phyloP scores from a whole-genome alignment of 148 eudicot genomes.

The Spergularia bocconei region DNA sequence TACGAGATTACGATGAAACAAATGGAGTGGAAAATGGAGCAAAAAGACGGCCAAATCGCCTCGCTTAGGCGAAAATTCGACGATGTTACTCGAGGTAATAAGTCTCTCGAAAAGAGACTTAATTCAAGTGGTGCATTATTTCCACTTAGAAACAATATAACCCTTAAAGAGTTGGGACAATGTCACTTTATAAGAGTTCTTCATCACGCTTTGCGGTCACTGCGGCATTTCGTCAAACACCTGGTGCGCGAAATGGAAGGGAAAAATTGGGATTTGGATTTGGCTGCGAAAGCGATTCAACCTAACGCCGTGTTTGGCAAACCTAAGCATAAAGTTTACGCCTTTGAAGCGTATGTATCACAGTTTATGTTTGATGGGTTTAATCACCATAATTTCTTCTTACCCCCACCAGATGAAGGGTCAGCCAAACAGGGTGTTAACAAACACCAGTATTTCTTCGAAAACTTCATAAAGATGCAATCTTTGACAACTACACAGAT shows the following conservation, averaged over 20 bases:
- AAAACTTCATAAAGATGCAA: constrained; percentile 47
- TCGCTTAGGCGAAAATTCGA: constrained; percentile 30
- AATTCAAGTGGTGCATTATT: constrained; percentile 55
- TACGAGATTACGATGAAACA: constrained; percentile 84
- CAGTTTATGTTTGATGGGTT: constrained; percentile 72
- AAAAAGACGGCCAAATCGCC: constrained; percentile 32
- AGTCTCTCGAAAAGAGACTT: constrained; percentile 44
- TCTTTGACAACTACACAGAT: constrained; percentile 34
- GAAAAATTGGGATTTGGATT: constrained; percentile 63
- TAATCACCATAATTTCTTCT: constrained; percentile 34
- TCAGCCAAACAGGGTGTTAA: constrained; percentile 2
- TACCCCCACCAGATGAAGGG: constrained; percentile 20
- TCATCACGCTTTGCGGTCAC: constrained; percentile 46
- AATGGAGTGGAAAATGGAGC: constrained; percentile 45
- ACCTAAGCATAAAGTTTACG: constrained; percentile 46
- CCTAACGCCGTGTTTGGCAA: constrained; percentile 34
- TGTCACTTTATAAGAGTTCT: constrained; percentile 51
- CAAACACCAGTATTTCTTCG: constrained; percentile 23
- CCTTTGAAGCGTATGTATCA: constrained; percentile 64
- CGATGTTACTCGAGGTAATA: constrained; percentile 31
- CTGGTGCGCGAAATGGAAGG: constrained; percentile 70
- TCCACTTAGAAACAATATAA: constrained; percentile 39
- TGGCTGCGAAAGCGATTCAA: constrained; percentile 59
- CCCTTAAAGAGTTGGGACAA: constrained; percentile 37
- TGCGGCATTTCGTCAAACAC: constrained; percentile 61